phyloP scores from a whole-genome alignment of 345 rosid species.

The Crucihimalaya himalaica region DNA sequence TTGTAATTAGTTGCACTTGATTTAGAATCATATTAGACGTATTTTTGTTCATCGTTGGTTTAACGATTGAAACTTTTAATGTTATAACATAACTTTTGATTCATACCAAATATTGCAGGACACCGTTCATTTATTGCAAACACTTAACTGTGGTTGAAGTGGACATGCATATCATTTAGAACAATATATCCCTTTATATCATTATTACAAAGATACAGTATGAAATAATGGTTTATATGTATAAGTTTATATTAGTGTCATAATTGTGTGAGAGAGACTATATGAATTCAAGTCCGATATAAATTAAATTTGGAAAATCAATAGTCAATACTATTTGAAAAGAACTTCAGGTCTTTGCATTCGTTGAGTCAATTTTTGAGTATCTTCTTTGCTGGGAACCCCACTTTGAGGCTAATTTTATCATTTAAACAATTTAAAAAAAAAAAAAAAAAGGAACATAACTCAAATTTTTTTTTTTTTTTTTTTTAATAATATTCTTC shows the following conservation, averaged over 20 bases:
- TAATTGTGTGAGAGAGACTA: no score
- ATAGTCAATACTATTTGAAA: not conserved
- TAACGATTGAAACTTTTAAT: not conserved
- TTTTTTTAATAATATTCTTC: no score
- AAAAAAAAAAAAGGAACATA: not conserved
- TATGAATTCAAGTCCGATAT: no score
- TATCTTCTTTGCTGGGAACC: constrained; percentile 18
- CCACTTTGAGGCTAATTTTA: not conserved
- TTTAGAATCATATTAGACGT: not conserved
- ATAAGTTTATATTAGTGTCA: no score
- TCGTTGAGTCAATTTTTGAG: constrained; percentile 7
- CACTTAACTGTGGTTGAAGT: not conserved
- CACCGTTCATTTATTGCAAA: not conserved
- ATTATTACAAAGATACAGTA: no score
- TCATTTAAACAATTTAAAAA: not conserved
- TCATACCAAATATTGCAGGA: not conserved
- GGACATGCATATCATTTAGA: no score
- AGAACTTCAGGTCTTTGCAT: not conserved
- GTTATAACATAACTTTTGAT: not conserved
- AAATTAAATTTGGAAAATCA: not conserved
- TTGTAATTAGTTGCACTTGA: constrained; percentile 1
- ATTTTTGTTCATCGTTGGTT: not conserved
- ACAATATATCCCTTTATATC: no score
- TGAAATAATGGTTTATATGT: no score
- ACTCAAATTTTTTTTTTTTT: no score